Evolutionary conservation across 2,329 filamentous ascomycete species (phyloP).

Genomic region (Daldinia sp.): DNA sequence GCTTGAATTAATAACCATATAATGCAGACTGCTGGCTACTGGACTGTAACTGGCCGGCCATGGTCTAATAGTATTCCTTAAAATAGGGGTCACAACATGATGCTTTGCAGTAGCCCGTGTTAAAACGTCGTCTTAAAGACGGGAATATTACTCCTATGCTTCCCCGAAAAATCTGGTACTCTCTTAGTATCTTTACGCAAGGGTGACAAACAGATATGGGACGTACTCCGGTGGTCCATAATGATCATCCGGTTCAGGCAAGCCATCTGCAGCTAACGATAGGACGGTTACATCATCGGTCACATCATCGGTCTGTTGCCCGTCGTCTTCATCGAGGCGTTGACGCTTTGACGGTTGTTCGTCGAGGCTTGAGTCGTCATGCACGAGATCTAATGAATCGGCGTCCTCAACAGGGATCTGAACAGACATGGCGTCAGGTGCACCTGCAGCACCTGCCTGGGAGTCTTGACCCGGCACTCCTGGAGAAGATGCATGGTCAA

Average conservation of each 20-base stretch:
- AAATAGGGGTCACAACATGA: neutral
- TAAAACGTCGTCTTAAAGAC: neutral
- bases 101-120: conserved; percentile 14
- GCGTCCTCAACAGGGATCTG: conserved; percentile 32
- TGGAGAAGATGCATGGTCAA: conserved; percentile 18
- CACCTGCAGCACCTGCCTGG: conserved; percentile 18
- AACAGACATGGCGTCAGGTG: conserved; percentile 17
- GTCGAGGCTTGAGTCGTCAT: conserved; percentile 37
- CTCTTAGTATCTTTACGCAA: conserved; percentile 15
- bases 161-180: conserved; percentile 43
- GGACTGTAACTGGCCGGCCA: conserved; percentile 1
- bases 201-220: neutral
- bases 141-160: conserved; percentile 30
- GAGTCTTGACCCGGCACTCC: conserved; percentile 18
- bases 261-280: conserved; percentile 42
- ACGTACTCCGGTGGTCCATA: conserved; percentile 44
- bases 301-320: conserved; percentile 40
- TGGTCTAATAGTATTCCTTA: neutral
- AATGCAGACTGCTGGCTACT: neutral
- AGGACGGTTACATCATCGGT: conserved; percentile 44
- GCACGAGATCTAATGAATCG: conserved; percentile 33
- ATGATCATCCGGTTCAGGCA: conserved; percentile 38
- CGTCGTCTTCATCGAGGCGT: conserved; percentile 40
- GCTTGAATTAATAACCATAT: conserved; percentile 8
- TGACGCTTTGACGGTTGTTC: conserved; percentile 47